Evolutionary conservation across 106 monocot species (phyloP).

Genomic region (Acorus calamus): DNA sequence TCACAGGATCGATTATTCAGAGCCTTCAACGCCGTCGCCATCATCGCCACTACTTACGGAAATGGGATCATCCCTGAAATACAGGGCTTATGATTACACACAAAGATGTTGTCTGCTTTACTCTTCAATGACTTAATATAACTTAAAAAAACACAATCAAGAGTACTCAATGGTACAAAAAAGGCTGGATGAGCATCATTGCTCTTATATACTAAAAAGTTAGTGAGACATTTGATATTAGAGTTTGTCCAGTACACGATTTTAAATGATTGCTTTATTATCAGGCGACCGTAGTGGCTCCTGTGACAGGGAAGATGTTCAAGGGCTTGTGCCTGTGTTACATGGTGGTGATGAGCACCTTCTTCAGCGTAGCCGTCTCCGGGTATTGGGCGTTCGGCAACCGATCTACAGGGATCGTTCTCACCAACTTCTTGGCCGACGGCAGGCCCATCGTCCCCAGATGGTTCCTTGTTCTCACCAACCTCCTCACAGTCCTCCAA

Average conservation of each 20-base stretch:
- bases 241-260: neutral
- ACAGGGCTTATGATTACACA: conserved; percentile 21
- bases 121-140: neutral
- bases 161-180: too few species aligned
- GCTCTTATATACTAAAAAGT: too few species aligned
- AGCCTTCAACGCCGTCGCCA: conserved; percentile 58
- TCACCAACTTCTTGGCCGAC: too few species aligned
- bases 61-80: conserved; percentile 96
- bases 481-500: too few species aligned
- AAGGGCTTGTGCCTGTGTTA: conserved; percentile 90
- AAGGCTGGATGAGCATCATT: too few species aligned
- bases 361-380: conserved; percentile 68
- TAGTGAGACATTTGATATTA: neutral
- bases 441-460: too few species aligned
- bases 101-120: neutral
- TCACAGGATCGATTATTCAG: conserved; percentile 44
- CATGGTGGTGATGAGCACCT: conserved; percentile 44
- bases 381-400: conserved; percentile 96
- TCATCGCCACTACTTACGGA: conserved; percentile 86
- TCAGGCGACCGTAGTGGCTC: conserved; percentile 69
- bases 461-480: too few species aligned
- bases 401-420: conserved; percentile 7
- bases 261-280: too few species aligned
- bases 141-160: too few species aligned
- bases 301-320: conserved; percentile 94